A percentile compares a stretch with the other conserved stretches of the same genome.
Evolutionary conservation across 2,329 filamentous ascomycete genomes (phyloP).

Genomic region (Pseudocercospora fijiensis): DNA sequence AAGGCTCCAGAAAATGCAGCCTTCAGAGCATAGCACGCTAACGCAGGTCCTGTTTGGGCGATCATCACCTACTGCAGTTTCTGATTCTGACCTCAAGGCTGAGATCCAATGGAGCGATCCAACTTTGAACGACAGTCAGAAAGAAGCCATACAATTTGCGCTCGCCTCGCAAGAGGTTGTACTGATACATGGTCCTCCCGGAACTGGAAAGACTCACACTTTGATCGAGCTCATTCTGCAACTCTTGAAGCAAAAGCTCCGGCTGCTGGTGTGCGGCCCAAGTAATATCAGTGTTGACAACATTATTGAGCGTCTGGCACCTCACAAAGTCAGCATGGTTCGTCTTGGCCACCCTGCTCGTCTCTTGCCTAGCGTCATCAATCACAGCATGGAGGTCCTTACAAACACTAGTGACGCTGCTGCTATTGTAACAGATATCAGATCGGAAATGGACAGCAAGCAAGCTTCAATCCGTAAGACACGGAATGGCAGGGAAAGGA

Average conservation of each 20-base stretch:
- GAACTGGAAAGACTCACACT: slow-evolving; percentile 96
- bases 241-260: slow-evolving; percentile 68
- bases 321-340: slow-evolving; percentile 81
- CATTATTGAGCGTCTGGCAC: slow-evolving; percentile 85
- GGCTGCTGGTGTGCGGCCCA: slow-evolving; percentile 89
- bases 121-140: slow-evolving; percentile 61
- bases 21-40: slow-evolving; percentile 57
- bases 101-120: slow-evolving; percentile 56
- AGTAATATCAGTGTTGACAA: slow-evolving; percentile 98
- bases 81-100: slow-evolving; percentile 44
- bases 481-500: slow-evolving; percentile 73
- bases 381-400: slow-evolving; percentile 86
- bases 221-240: slow-evolving; percentile 95
- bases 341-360: slow-evolving; percentile 91
- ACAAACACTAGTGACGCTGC: slow-evolving; percentile 89
- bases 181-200: slow-evolving; percentile 90
- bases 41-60: slow-evolving; percentile 63
- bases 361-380: slow-evolving; percentile 80
- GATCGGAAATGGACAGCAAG: slow-evolving; percentile 89
- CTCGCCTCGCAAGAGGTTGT: slow-evolving; percentile 78
- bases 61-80: slow-evolving; percentile 52
- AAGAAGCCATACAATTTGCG: slow-evolving; percentile 72
- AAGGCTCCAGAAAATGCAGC: slow-evolving; percentile 55
- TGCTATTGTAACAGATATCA: slow-evolving; percentile 82
- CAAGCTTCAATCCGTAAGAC: slow-evolving; percentile 87